Evolutionary conservation across 192 early-diverging fungal genomes (phyloP).

Genomic region (Diversispora eburnea): DNA sequence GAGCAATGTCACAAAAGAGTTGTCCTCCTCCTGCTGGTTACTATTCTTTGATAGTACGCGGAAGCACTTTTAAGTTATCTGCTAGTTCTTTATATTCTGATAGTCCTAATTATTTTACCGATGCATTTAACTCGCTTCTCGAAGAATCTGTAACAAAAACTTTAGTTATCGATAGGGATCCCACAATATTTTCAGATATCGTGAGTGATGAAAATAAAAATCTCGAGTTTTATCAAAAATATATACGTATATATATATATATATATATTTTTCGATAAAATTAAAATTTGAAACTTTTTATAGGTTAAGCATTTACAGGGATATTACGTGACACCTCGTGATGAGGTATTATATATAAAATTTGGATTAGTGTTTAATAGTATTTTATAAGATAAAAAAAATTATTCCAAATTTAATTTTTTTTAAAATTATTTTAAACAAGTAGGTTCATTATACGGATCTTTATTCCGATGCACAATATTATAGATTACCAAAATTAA

Average conservation of each 20-base stretch:
- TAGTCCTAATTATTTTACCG: conserved; percentile 21
- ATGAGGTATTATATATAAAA: conserved; percentile 40
- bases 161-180: conserved; percentile 52
- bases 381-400: conserved; percentile 13
- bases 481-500: conserved; percentile 35
- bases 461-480: conserved; percentile 37
- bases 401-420: neutral
- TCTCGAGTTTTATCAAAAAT: neutral
- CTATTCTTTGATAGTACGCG: conserved; percentile 18
- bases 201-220: conserved; percentile 23
- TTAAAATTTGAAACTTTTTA: too few species aligned
- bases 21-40: neutral
- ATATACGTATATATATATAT: neutral
- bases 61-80: conserved; percentile 9
- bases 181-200: conserved; percentile 50
- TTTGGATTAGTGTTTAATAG: neutral
- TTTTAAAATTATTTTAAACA: neutral
- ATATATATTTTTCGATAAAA: too few species aligned
- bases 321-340: conserved; percentile 45
- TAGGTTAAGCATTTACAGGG: conserved; percentile 50
- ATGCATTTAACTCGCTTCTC: neutral
- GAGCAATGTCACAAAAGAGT: neutral
- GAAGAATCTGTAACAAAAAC: conserved; percentile 33
- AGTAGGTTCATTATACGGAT: conserved; percentile 39
- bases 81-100: conserved; percentile 7